Base-by-base conservation (phyloP, 2,329 filamentous ascomycete species). In the Fulvia fulva region DNA sequence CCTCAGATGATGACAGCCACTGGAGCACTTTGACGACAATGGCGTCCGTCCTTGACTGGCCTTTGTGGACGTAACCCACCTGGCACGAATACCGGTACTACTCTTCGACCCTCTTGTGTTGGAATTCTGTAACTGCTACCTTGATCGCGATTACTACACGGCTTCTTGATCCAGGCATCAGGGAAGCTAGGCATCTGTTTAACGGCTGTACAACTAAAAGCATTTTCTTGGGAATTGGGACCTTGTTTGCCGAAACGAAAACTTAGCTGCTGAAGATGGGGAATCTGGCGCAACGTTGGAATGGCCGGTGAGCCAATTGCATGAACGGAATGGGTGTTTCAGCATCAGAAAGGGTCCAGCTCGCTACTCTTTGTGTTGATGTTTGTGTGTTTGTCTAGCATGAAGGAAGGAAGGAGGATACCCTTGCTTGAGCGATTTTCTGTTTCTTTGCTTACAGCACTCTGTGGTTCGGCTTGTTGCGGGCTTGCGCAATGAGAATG, bases 161-260 rank as follows among this genome's bases (percentile, higher is more conserved):
- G 59, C 55, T 51, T 59, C 34, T 49, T 45, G 51, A 53, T 26
- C 54, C 53, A 34, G 60, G 25, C 22, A 16, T 16, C n/a, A 5
- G 46, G n/a, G 26, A 54, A 53, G 56, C 49, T 25, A 56, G 56
- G 58, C 54, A 51, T 52, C 23, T 51, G 41, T 21, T 46, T 21
- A 50, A 60, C 53, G 53, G 51, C 51, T 66, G 64, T 66, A 65
- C 62, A 46, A 62, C 58, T 65, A 66, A 65, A 66, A 66, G 62
- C 61, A 66, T 65, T 51, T n/a, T 55, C 55, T 50, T 50, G 47
- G 47, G 56, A 55, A 34, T 47, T 23, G 50, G 21, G 37, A 55
- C 54, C n/a, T n/a, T 58, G 59, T 60, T 56, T 63, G 55, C 57
- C 51, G 58, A 45, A 19, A 63, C 45, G 51, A 58, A 59, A 53